Conservation (phyloP, 2,329 filamentous ascomycete genomes). For the Coniochaeta sp. region DNA sequence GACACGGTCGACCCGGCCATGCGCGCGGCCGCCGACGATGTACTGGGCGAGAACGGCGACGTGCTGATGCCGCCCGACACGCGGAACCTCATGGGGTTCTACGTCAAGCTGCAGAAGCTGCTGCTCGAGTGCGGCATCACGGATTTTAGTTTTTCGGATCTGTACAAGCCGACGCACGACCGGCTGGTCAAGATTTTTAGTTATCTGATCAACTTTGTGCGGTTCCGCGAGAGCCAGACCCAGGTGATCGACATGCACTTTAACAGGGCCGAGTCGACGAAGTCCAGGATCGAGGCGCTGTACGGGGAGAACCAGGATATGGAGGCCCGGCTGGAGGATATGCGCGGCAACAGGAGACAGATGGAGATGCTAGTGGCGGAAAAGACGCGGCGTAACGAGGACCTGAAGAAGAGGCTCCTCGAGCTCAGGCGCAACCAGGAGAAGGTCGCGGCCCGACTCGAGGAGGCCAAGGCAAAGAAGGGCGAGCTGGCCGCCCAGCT, state of each 20-base stretch:
- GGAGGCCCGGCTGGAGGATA: constrained; percentile 70
- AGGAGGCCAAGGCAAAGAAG: constrained; percentile 77
- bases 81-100: constrained; percentile 93
- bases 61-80: constrained; percentile 75
- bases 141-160: constrained; percentile 88
- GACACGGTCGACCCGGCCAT: constrained; percentile 93
- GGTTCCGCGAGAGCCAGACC: constrained; percentile 91
- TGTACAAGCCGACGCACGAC: constrained; percentile 85
- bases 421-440: constrained; percentile 79
- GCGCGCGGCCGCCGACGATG: constrained; percentile 81
- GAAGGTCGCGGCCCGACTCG: constrained; percentile 72
- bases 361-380: constrained; percentile 78
- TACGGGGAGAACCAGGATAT: constrained; percentile 84
- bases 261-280: constrained; percentile 81
- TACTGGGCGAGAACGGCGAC: constrained; percentile 78
- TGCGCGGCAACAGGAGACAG: constrained; percentile 70
- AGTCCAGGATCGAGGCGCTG: constrained; percentile 78
- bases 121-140: constrained; percentile 83
- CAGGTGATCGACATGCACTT: constrained; percentile 86
- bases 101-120: constrained; percentile 71
- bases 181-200: constrained; percentile 93
- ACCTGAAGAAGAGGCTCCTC: constrained; percentile 73
- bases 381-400: constrained; percentile 79
- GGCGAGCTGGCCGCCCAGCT: constrained; percentile 63
- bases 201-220: constrained; percentile 97